Base-by-base conservation (phyloP, 805 yeast species). In the Metschnikowia shivogae region DNA sequence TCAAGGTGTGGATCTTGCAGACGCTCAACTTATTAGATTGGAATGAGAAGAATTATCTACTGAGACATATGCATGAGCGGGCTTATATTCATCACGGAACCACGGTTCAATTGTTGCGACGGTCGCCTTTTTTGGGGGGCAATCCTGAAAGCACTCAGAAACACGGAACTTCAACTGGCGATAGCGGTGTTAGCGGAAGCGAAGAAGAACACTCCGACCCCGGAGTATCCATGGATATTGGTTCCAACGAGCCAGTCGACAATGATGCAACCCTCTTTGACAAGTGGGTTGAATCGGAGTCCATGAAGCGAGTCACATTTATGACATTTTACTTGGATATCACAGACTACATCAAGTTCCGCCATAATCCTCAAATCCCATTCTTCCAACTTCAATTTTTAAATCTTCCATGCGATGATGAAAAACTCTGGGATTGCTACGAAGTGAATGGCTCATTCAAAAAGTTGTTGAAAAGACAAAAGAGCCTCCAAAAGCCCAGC, bases 31-130 rank as follows among this genome's bases (percentile, higher is more conserved):
- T 89, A 50, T 61, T 89, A n/a, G 96, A 88, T 58, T 81, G 82
- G 65, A 82, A 80, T 58, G 96, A 88, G 60, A 86, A 88, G 65
- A 76, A 84, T 48, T 81, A 84, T 53, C 71, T 88, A 0, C 76
- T 78, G 36, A 68, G 96, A 54, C 66, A 68, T 34, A 63, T 86
- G 55, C 96, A 88, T 60, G 96, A 88, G 64, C 65, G 96, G 39
- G 86, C 88, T 0, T 92, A 84, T 62, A 67, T 89, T 17, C 95
- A 89, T 59, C 96, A 88, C 61, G 96, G 93, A 4, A 84, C 95
- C 0, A 81, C 90, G 0, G 81, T 87, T 34, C 96, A 88, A 62
- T 65, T 88, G 35, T 65, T 88, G 40, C 68, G 95, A 53, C 71
- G 96, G 54, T 80, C 88, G 0, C 88, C 95, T 1, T 77, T 85